Base-by-base conservation (phyloP, 2,329 filamentous ascomycete genomes). In the Ophiostoma himal-ulmi region DNA sequence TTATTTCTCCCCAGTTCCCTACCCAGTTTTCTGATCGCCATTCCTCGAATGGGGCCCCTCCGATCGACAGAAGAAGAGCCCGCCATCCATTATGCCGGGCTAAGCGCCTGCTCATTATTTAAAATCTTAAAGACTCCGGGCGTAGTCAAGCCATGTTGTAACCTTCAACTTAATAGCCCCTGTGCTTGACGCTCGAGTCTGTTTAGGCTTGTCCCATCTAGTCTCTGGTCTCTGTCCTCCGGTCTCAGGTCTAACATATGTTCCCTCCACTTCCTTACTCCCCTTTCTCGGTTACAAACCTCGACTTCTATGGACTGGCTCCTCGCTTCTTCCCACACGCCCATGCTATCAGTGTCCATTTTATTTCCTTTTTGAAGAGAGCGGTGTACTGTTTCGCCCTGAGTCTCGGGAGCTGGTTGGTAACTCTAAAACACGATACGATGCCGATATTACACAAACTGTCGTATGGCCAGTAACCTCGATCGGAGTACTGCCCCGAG, bases 311-410 rank as follows among this genome's bases (percentile, higher is more conserved):
- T n/a, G 52, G 52, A 26, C 22, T 57, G 52, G 52, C n/a, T 57
- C 52, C 52, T 57, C 52, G n/a, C 52, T 57, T 57, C 52, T 57
- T 57, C 52, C 52, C 52, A 57, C 52, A 57, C 52, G 3, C 52
- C 48, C 52, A 57, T 54, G 7, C 5, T 13, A 17, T 22, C 52
- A 8, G 48, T 20, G n/a, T 26, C 52, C 52, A 57, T 26, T 54
- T 26, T 57, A 14, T 57, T 57, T 57, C 1, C 22, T 57, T 57
- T 14, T 57, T 26, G 26, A 22, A 48, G 52, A 57, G 52, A 57
- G 52, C 52, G 52, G 52, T 57, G 52, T 57, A 22, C n/a, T 22
- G 52, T 26, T 14, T 57, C 52, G 52, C 22, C n/a, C 13, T 13
- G 4, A 57, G 52, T 22, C 44, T 48, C 44, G 17, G 20, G 44